Percentiles rank a stretch among this genome's conserved stretches.
phyloP scores from a whole-genome alignment of 495 filamentous ascomycete species.

The Durotheca rogersii region DNA sequence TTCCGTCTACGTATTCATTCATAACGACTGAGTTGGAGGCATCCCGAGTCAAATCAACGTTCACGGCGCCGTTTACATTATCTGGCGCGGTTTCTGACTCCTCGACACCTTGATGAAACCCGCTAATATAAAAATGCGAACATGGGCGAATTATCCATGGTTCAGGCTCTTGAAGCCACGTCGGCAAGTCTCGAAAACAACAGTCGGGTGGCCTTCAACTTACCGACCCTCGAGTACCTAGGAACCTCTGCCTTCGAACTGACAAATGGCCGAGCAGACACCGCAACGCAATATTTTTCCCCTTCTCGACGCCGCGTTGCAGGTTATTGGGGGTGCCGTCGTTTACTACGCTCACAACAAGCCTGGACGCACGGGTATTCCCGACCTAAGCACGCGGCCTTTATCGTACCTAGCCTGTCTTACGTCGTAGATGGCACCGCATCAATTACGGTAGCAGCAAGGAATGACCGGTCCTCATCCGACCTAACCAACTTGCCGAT shows the following conservation, averaged over 20 bases:
- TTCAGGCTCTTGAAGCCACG: no score
- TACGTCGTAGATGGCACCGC: slow-evolving; percentile 13
- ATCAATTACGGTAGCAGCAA: slow-evolving; percentile 29
- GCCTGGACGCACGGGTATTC: slow-evolving; percentile 23
- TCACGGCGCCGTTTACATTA: slow-evolving; percentile 39
- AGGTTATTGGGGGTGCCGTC: slow-evolving; percentile 9
- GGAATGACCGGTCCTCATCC: slow-evolving; percentile 2
- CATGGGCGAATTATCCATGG: no score
- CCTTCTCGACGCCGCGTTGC: slow-evolving; percentile 16
- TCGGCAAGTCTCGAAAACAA: no score
- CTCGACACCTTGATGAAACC: slow-evolving; percentile 28
- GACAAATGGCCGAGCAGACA: slow-evolving; percentile 10
- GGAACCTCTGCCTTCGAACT: slow-evolving; percentile 26
- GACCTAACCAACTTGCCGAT: slow-evolving; percentile 18
- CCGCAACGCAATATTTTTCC: slow-evolving; percentile 23
- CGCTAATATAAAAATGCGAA: slow-evolving; percentile 38
- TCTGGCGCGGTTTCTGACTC: slow-evolving; percentile 23
- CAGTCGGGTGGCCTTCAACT: no score
- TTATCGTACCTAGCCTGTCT: slow-evolving; percentile 32
- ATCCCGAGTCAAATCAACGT: slow-evolving; percentile 39
- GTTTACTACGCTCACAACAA: slow-evolving; percentile 21
- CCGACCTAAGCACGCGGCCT: slow-evolving; percentile 28
- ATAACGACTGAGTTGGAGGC: slow-evolving; percentile 46
- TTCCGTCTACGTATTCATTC: slow-evolving; percentile 45
- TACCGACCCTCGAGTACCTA: no score